Evolutionary conservation across 768 basidiomycete genomes (phyloP).

Genomic region (Tricholoma saponaceum): DNA sequence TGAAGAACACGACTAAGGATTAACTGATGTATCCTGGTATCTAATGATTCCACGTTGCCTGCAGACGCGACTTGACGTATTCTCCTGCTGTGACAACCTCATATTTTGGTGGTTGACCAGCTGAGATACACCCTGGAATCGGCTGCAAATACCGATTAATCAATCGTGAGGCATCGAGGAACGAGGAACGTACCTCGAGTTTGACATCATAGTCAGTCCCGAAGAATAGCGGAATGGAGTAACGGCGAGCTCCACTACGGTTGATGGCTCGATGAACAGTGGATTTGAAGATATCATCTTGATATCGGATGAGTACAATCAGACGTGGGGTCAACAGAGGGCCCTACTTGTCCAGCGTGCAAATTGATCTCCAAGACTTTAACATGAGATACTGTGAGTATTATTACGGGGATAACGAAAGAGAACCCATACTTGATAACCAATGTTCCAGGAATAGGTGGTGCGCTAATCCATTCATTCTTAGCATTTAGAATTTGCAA

Average conservation of each 20-base stretch:
- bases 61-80: slow-evolving; percentile 71
- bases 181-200: slow-evolving; percentile 53
- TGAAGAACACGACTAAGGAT: background rate
- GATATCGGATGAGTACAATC: background rate
- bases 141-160: slow-evolving; percentile 30
- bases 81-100: slow-evolving; percentile 76
- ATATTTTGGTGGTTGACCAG: slow-evolving; percentile 50
- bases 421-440: slow-evolving; percentile 69
- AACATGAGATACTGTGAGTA: background rate
- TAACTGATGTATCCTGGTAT: background rate
- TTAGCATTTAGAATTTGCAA: slow-evolving; percentile 79
- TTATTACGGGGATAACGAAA: background rate
- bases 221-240: slow-evolving; percentile 88
- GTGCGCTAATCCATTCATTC: slow-evolving; percentile 79
- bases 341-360: slow-evolving; percentile 82
- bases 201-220: slow-evolving; percentile 84
- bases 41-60: slow-evolving; percentile 51
- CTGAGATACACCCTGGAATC: slow-evolving; percentile 46
- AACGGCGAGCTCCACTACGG: slow-evolving; percentile 62
- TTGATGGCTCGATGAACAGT: slow-evolving; percentile 87
- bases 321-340: background rate
- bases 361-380: slow-evolving; percentile 80
- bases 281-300: slow-evolving; percentile 91
- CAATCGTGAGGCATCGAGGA: background rate
- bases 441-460: slow-evolving; percentile 73